Evolutionary conservation across 2,329 filamentous ascomycete species (phyloP), one percentile per base, ranked within the genome.

Genomic region (Diaporthe ilicicola): DNA sequence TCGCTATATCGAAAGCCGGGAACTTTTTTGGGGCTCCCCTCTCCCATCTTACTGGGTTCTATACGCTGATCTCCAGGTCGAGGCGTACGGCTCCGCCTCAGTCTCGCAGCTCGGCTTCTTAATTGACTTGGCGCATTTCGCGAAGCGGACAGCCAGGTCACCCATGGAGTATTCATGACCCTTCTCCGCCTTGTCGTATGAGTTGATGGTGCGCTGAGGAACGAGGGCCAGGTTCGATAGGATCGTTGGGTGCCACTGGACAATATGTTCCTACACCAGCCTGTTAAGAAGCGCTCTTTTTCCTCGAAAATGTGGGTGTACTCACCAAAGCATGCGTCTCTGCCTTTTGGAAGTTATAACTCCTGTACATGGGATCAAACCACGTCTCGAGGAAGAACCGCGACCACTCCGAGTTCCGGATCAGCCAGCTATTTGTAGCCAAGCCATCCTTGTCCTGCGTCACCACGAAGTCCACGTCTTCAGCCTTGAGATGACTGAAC

Each of bases 221-320:
- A 99, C 87, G 27, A 99, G 86, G 1, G 93, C 95, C 73, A 98
- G 84, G 79, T 94, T 96, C 46, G 95, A 94, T 13, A 99, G 88
- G 54, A 99, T 92, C 0, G 96, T 99, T 34, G 95, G 94, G 79
- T 99, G 96, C 97, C 96, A 99, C 85, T 97, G 95, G 42, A 94
- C 90, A 75, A 95, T 92, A 79, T 96, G 93, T 82, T 95, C 93
- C 93, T 95, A 73, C 15, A 39, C 51, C 19, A 59, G 13, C 27
- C 2, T 32, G 74, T 85, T 74, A 84, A 78, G 69, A 73, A 29
- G 39, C 32, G 27, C 32, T 50, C n/a, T 29, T 29, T 24, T 46
- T 22, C 44, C 15, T 24, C 37, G 15, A 9, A 12, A 1, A 48
- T 22, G n/a, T 4, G n/a, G 37, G 9, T 24, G 10, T 27, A 75